These are phyloP conservation scores for Sequoiadendron giganteum DNA, from an alignment of 75 land plant genomes.

Conservation along the genomic window DNA sequence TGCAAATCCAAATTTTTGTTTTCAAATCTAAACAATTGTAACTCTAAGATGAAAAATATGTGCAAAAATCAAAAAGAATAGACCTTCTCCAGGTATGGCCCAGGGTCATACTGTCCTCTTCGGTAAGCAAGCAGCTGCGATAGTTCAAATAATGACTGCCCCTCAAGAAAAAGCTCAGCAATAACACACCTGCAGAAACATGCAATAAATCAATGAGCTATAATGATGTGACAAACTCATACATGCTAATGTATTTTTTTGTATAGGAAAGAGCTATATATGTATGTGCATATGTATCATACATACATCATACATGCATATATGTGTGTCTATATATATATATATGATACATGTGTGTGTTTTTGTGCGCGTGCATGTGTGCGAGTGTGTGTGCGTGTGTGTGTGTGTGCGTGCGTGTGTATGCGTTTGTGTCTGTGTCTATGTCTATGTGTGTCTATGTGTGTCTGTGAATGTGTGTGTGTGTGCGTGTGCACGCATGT, in stretches of 20 bases:
- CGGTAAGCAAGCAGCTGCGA: conserved; percentile 97
- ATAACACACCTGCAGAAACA: conserved; percentile 81
- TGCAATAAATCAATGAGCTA: background rate
- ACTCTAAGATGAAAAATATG: background rate
- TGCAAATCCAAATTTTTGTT: background rate
- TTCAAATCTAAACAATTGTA: background rate
- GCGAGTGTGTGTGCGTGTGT: too few relatives aligned
- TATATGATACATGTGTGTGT: too few relatives aligned
- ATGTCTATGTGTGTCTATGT: too few relatives aligned
- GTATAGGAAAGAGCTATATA: background rate
- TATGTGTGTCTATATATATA: too few relatives aligned
- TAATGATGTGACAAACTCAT: background rate
- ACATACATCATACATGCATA: too few relatives aligned
- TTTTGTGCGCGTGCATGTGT: too few relatives aligned
- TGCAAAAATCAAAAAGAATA: conserved; percentile 2
- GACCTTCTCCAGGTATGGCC: conserved; percentile 92
- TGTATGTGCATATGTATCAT: too few relatives aligned
- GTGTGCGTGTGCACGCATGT: too few relatives aligned
- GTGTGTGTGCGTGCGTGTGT: too few relatives aligned
- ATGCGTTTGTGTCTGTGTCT: too few relatives aligned
- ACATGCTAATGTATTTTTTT: background rate
- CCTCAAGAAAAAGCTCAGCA: conserved; percentile 97
- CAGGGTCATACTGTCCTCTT: conserved; percentile 96
- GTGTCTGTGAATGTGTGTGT: too few relatives aligned
- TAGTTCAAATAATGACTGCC: conserved; percentile 93